Conservation (phyloP, 2,329 filamentous ascomycete species). For the Penicillium sp. region DNA sequence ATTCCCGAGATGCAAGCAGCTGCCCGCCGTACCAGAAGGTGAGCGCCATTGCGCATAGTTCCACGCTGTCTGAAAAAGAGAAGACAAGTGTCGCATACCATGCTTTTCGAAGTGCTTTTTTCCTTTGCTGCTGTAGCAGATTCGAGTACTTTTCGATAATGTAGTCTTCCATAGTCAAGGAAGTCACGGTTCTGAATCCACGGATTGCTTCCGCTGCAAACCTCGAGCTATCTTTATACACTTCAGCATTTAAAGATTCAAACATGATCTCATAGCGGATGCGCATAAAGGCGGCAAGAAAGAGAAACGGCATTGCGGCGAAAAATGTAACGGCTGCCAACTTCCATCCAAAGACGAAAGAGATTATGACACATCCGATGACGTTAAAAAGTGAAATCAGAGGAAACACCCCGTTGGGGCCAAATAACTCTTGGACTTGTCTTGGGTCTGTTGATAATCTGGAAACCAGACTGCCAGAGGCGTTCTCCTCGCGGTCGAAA, state of each 20-base stretch:
- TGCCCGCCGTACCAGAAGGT: slow-evolving; percentile 63
- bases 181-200: slow-evolving; percentile 71
- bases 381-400: slow-evolving; percentile 68
- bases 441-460: slow-evolving; percentile 52
- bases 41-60: slow-evolving; percentile 63
- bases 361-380: slow-evolving; percentile 64
- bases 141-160: slow-evolving; percentile 63
- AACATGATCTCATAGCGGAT: slow-evolving; percentile 68
- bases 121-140: slow-evolving; percentile 62
- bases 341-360: slow-evolving; percentile 76
- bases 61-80: slow-evolving; percentile 68
- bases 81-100: slow-evolving; percentile 66
- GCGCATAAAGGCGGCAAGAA: slow-evolving; percentile 52
- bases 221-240: slow-evolving; percentile 72
- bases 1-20: slow-evolving; percentile 57
- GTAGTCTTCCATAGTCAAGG: slow-evolving; percentile 68
- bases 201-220: slow-evolving; percentile 74
- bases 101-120: slow-evolving; percentile 61
- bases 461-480: slow-evolving; percentile 50
- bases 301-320: slow-evolving; percentile 56
- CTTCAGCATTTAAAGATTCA: slow-evolving; percentile 66
- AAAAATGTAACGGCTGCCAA: slow-evolving; percentile 68
- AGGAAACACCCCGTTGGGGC: slow-evolving; percentile 50
- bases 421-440: slow-evolving; percentile 53
- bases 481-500: slow-evolving; percentile 49